Evolutionary conservation across 78 protist genomes (phyloP), one percentile per base, ranked within the genome.

Genomic region (Dictyostelium capitatum): DNA sequence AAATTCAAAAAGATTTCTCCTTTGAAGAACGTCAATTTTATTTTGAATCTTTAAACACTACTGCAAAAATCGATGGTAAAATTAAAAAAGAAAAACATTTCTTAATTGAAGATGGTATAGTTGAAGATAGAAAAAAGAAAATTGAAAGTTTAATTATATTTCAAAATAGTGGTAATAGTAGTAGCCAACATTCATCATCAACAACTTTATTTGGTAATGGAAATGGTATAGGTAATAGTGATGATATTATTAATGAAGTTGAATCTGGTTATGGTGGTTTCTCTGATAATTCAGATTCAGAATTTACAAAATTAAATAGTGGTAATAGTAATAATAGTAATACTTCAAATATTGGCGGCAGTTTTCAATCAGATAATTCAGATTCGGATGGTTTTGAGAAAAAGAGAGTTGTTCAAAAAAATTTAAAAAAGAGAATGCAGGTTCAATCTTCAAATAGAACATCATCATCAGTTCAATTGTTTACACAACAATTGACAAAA

Each of bases 11-110:
- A 12, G 84, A 77, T 77, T 62, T 77, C 3, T 77, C 93, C 20
- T 87, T 87, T 77, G 93, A 87, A 50, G 93, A 87, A 53, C 46
- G 51, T 50, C 93, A 87, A 77, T 87, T 87, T 56, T 87, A 50
- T 65, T 87, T 87, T 17, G 93, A 87, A 64, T 78, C 93, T 41
- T 28, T 87, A 25, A 65, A 75, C 17, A 43, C 59, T 8, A 12
- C 79, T 8, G 43, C 41, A 51, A 23, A 28, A 46, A n/a, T 50
- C 17, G 0, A 15, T 12, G 56, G 4, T 1, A 54, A 74, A 47
- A 11, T 37, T n/a, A 83, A 69, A 37, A 50, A 59, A 25, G 28
- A 30, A 30, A 67, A 67, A 67, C 47, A 67, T 67, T 67, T 43
- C 2, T 30, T 87, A 11, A 87, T 87, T 30, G 93, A 77, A 30